Base-by-base conservation (phyloP, 2,329 filamentous ascomycete species). In the Venturia pyrina region DNA sequence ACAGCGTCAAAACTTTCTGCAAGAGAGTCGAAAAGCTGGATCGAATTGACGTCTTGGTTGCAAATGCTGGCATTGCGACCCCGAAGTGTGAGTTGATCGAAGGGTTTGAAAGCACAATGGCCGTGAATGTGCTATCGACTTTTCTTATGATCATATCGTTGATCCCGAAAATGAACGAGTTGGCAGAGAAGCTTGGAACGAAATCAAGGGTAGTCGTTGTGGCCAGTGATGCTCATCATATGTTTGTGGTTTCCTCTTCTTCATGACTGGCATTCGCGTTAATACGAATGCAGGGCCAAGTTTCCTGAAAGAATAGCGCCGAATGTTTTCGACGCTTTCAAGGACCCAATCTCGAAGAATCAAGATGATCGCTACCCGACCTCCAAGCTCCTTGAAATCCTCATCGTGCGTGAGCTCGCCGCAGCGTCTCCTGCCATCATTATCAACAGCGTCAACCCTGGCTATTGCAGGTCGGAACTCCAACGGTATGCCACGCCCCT, bases 121-220 rank as follows among this genome's bases (percentile, higher is more conserved):
- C 75, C 2, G 72, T 78, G 2, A 79, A 80, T 62, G 75, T 78
- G 0, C 70, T 78, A 0, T 74, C 73, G 1, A 77, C 78, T 5
- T 73, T 75, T 13, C 68, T 80, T 1, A 71, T 80, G 1, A 71
- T 72, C 0, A 68, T 74, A 10, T 65, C 71, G 0, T 62, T 75
- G 0, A 62, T 75, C 0, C 72, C 73, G 0, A 73, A 72, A 65
- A 67, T 76, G 40, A 32, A 43, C 19, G 56, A 65, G 34, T 53
- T 15, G 13, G 46, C 5, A 21, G 32, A 34, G 21, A 41, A n/a
- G 34, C 24, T 62, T 43, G 41, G 32, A 28, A 28, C 17, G 19
- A 15, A 15, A 56, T 15, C 50, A 6, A 56, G 11, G 15, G 28
- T 56, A 11, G 50, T 56, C 5, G 50, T 56, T 32, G 50, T 56